Base-by-base conservation (phyloP, 192 early-diverging fungal genomes). In the Coemansia asiatica region DNA sequence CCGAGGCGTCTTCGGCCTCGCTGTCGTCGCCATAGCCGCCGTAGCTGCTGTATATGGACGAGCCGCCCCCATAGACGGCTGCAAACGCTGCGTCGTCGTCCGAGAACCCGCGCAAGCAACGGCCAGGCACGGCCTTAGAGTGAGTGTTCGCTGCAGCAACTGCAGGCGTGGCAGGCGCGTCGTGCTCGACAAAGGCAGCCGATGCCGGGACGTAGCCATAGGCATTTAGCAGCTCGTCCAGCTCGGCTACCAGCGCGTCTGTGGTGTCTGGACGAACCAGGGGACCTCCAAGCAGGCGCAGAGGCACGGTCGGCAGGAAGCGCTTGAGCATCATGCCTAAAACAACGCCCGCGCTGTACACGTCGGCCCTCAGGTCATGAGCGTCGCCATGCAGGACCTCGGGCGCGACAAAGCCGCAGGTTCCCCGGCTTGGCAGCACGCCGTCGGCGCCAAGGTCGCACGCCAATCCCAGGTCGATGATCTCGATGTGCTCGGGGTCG, bases 381-480 rank as follows among this genome's bases (percentile, higher is more conserved):
- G 74, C 73, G 1, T 51, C 23, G 22, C 73, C 83, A 2, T 74
- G 9, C 9, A 87, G 66, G 8, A 87, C 61, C 61, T 89, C 87
- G 8, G 88, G 87, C 25, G 91, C 88, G 60, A 92, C 84, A 79
- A 90, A 92, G 4, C 91, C 91, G 29, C 83, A 80, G 6, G 91
- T 92, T 1, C 91, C 91, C 26, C 90, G 83, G 49, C 87, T 86
- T 6, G 85, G 76, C 33, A 87, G 85, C 44, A 64, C 56, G 13
- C 74, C 58, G 2, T 60, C 55, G 0, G 53, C 46, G 2, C 56
- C 27, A 26, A 80, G 67, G 33, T 81, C 68, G 25, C 87, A 85
- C 6, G 90, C 87, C 19, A 92, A 79, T 6, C 90, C 90, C 78
- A 89, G 91, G 68, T 92, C 90, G 25, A 92, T 92, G 50, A 92